Base-by-base conservation (phyloP, 2,329 filamentous ascomycete genomes). In the Penicillium sp. region DNA sequence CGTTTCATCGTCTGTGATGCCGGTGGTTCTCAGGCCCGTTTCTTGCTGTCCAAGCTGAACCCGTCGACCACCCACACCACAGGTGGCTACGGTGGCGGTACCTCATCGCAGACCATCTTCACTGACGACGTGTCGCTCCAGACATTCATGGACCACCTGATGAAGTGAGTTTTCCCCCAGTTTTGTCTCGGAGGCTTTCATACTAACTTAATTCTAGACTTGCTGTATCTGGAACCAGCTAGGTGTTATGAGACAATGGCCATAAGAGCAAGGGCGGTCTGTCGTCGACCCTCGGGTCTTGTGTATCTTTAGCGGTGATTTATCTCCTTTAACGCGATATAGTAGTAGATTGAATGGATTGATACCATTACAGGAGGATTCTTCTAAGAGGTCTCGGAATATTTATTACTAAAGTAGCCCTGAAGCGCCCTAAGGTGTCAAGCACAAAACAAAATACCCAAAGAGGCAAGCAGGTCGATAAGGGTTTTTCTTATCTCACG, bases 61-160 rank as follows among this genome's bases (percentile, higher is more conserved):
- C 94, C 94, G 0, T 96, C 91, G 1, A 99, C 94, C 4, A 99
- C 94, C 15, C 94, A 99, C 75, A 97, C 94, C 0, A 92, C 89
- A 0, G 91, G 91, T 52, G 89, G 90, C 13, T 97, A 96, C 70
- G 94, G 94, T 55, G 92, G 92, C 60, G 90, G 93, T 48, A 87
- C 89, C 70, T 92, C 89, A 46, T 92, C 93, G 9, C 94, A 99
- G 77, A 99, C 94, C 5, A 99, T 99, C 68, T 99, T 99, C 79
- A 99, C 94, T 0, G 94, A 99, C 70, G 94, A 99, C 75, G 94
- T 99, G 53, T 97, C 92, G 53, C 80, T 99, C 72, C 93, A 97
- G 77, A 97, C 93, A 1, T 99, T 99, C 73, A 99, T 99, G 94
- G 94, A 99, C 70, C 92, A 97, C 78, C 81, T 99, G 73, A 99